A percentile compares a stretch with the other conserved stretches of the same genome.
These are phyloP conservation scores for Trypanosoma conorhini DNA, from an alignment of 208 protist species.

Conservation along the genomic window DNA sequence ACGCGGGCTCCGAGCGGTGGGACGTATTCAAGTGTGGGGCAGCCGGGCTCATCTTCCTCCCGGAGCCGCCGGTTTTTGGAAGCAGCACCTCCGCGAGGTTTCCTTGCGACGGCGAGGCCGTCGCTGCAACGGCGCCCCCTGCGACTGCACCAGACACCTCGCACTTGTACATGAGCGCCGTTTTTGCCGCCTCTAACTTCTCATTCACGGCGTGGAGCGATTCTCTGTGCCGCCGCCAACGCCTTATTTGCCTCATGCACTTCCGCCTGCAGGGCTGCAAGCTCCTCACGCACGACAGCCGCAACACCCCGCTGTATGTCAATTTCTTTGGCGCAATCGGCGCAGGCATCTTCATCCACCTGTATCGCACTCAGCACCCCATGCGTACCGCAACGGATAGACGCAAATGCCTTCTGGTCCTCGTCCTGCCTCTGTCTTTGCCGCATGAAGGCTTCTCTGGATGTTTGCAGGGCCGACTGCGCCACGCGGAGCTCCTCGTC, in stretches of 20 bases:
- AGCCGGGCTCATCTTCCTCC: neutral
- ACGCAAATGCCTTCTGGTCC: neutral
- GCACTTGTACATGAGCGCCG: neutral
- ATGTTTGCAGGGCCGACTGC: neutral
- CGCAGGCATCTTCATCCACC: neutral
- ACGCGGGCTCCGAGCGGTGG: neutral
- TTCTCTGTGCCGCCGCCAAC: neutral
- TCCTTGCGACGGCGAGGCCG: conserved; percentile 5
- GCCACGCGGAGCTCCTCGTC: conserved; percentile 5
- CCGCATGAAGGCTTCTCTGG: neutral
- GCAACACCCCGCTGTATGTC: neutral
- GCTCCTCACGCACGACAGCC: neutral
- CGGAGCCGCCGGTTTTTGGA: neutral
- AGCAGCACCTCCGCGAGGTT: neutral
- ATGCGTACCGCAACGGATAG: neutral
- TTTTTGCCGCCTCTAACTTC: neutral
- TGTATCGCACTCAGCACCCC: neutral
- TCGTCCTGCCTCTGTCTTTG: conserved; percentile 2
- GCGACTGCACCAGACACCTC: conserved; percentile 5
- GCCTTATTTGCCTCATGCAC: neutral
- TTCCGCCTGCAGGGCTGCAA: neutral
- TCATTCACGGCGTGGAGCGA: neutral
- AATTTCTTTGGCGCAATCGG: neutral
- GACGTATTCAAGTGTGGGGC: neutral
- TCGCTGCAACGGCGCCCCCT: neutral